Evolutionary conservation across 805 yeast species (phyloP).

Genomic region (Debaryomyces maramus): DNA sequence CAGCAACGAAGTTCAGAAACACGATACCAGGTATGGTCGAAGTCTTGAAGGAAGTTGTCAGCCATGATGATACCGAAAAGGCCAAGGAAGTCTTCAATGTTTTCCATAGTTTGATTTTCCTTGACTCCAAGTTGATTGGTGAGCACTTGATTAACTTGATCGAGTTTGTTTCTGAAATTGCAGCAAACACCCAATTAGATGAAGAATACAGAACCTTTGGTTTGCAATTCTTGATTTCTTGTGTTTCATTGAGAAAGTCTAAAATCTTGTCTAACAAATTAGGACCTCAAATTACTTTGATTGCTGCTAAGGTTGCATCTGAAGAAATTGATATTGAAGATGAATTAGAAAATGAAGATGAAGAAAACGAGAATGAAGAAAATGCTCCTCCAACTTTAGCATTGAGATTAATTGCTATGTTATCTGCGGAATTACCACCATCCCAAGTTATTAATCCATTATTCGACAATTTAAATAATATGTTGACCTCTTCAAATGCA

Average conservation of each 20-base stretch:
- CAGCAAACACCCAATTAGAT: slow-evolving; percentile 63
- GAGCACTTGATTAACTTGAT: slow-evolving; percentile 68
- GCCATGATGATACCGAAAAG: slow-evolving; percentile 66
- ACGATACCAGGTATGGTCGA: slow-evolving; percentile 79
- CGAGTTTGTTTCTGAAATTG: slow-evolving; percentile 72
- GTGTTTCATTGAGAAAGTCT: slow-evolving; percentile 75
- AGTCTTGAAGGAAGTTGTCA: slow-evolving; percentile 73
- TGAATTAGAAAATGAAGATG: slow-evolving; percentile 76
- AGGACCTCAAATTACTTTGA: slow-evolving; percentile 75
- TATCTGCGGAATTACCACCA: slow-evolving; percentile 87
- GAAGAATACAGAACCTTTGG: slow-evolving; percentile 84
- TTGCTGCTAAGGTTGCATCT: slow-evolving; percentile 74
- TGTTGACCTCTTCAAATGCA: slow-evolving; percentile 58
- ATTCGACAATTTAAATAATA: slow-evolving; percentile 58
- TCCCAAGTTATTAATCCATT: slow-evolving; percentile 85
- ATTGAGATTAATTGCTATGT: slow-evolving; percentile 71
- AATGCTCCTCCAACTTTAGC: slow-evolving; percentile 76
- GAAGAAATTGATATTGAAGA: slow-evolving; percentile 76
- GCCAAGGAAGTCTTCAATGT: slow-evolving; percentile 80
- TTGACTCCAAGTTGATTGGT: slow-evolving; percentile 79
- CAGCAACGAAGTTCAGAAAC: slow-evolving; percentile 56
- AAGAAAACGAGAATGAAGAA: slow-evolving; percentile 92
- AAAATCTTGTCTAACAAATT: slow-evolving; percentile 77
- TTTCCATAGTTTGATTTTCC: slow-evolving; percentile 72
- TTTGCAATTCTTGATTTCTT: slow-evolving; percentile 77